Evolutionary conservation across 2,329 filamentous ascomycete genomes (phyloP).

Genomic region (Sarocladium kiliense): DNA sequence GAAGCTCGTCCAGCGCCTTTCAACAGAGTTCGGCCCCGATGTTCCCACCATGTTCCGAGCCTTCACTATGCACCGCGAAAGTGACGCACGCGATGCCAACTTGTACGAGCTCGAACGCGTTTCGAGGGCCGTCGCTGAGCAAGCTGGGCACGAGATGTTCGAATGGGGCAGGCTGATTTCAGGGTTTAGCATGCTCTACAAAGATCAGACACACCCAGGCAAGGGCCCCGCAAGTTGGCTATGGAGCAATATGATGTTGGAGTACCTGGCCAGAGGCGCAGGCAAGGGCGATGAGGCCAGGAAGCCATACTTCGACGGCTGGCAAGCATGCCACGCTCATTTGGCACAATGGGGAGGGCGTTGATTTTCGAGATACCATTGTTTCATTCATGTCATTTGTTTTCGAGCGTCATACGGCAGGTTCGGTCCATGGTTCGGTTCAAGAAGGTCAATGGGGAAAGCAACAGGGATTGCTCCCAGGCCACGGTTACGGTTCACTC

Average conservation of each 20-base stretch:
- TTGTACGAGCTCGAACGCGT: slow-evolving; percentile 6
- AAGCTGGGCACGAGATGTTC: slow-evolving; percentile 8
- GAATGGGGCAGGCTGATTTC: slow-evolving; percentile 5
- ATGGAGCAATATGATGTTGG: slow-evolving; percentile 8
- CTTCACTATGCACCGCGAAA: slow-evolving; percentile 5
- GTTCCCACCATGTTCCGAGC: slow-evolving; percentile 7
- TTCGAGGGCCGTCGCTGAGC: slow-evolving; percentile 7
- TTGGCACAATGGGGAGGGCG: slow-evolving; percentile 4
- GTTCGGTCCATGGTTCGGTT: not conserved
- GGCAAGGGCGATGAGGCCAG: not conserved
- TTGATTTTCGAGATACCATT: slow-evolving; percentile 4
- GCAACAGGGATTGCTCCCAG: not conserved
- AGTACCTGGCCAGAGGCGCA: slow-evolving; percentile 2
- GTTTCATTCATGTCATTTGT: not conserved
- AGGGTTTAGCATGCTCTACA: slow-evolving; percentile 9
- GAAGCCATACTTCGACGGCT: slow-evolving; percentile 5
- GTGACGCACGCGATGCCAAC: slow-evolving; percentile 5
- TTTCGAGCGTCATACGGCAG: slow-evolving; percentile 1
- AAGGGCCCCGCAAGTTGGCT: slow-evolving; percentile 8
- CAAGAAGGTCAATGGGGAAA: too few relatives aligned
- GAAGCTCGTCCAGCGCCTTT: not conserved
- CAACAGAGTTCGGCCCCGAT: slow-evolving; percentile 1
- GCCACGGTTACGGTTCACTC: not conserved
- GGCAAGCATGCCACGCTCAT: slow-evolving; percentile 7
- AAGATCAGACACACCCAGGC: slow-evolving; percentile 6